Conservation (phyloP, 2,329 filamentous ascomycete genomes). For the Xylaria sp. region DNA sequence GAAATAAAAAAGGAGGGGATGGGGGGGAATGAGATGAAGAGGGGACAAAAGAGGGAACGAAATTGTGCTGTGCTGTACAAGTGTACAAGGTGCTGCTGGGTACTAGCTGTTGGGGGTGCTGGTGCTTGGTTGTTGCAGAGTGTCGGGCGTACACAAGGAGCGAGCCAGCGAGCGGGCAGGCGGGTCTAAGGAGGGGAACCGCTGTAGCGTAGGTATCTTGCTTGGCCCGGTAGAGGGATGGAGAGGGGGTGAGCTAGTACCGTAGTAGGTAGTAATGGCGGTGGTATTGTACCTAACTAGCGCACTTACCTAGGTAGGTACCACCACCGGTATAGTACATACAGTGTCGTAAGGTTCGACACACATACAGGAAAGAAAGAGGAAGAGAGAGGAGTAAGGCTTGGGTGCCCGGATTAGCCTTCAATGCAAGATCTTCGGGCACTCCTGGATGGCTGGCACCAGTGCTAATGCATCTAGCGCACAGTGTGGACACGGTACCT, state of each 20-base stretch:
- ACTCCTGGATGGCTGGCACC: conserved; percentile 19
- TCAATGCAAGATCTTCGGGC: conserved; percentile 23
- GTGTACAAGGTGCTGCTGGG: conserved; percentile 17
- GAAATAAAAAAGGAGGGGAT: conserved; percentile 48
- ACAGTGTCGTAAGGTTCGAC: not conserved
- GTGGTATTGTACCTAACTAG: conserved; percentile 11
- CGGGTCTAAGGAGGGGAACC: conserved; percentile 36
- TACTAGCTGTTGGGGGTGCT: conserved; percentile 27
- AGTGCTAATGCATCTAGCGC: not conserved
- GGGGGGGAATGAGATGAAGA: conserved; percentile 47
- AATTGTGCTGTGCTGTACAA: conserved; percentile 42
- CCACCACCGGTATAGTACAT: not conserved
- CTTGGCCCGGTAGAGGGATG: conserved; percentile 35
- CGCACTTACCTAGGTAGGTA: not conserved
- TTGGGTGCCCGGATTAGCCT: conserved; percentile 12
- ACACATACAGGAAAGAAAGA: not conserved
- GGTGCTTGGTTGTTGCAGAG: conserved; percentile 20
- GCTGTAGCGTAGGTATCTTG: conserved; percentile 24
- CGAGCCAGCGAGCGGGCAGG: conserved; percentile 38
- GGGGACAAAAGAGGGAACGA: conserved; percentile 49
- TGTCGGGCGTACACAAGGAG: conserved; percentile 37
- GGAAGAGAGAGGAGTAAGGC: conserved; percentile 7
- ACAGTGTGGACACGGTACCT: conserved; percentile 25
- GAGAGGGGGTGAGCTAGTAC: conserved; percentile 22
- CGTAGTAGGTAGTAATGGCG: conserved; percentile 3